phyloP scores from a whole-genome alignment of 1,139 yeast genomes.

The Sugiyamaella paludigena region DNA sequence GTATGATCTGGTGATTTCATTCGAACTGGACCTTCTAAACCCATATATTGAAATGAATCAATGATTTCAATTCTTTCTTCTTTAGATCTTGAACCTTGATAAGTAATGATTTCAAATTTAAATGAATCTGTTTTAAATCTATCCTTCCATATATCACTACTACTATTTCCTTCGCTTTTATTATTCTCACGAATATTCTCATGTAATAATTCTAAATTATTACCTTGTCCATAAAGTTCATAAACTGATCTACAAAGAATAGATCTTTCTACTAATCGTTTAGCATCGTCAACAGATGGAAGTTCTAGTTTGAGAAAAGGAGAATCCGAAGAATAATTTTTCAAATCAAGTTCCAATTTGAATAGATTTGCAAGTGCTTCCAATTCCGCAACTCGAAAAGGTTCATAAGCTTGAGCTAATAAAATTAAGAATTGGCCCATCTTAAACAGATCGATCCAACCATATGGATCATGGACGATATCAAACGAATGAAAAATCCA shows the following conservation, averaged over 20 bases:
- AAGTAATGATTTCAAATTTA: slow-evolving; percentile 79
- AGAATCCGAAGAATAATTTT: slow-evolving; percentile 51
- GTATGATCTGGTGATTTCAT: slow-evolving; percentile 75
- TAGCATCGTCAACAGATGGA: slow-evolving; percentile 64
- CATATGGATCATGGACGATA: not conserved
- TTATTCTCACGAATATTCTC: slow-evolving; percentile 45
- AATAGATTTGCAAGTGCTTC: slow-evolving; percentile 75
- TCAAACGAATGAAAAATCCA: not conserved
- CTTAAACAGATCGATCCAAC: no score
- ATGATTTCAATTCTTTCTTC: slow-evolving; percentile 59
- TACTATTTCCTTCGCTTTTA: slow-evolving; percentile 23
- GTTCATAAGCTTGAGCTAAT: slow-evolving; percentile 80
- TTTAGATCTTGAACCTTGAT: slow-evolving; percentile 61
- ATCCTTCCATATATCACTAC: slow-evolving; percentile 5
- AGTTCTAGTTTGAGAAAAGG: slow-evolving; percentile 75
- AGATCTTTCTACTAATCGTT: slow-evolving; percentile 60
- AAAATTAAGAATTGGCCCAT: slow-evolving; percentile 55
- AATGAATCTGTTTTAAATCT: slow-evolving; percentile 41
- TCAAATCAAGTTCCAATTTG: slow-evolving; percentile 56
- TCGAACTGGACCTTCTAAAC: slow-evolving; percentile 70
- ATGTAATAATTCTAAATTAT: slow-evolving; percentile 56
- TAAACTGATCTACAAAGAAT: slow-evolving; percentile 73
- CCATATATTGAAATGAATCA: slow-evolving; percentile 69
- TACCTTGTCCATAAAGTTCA: slow-evolving; percentile 81
- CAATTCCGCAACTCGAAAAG: slow-evolving; percentile 77